Conservation (phyloP, 2,329 filamentous ascomycete species). For the Fusarium cicatricum region DNA sequence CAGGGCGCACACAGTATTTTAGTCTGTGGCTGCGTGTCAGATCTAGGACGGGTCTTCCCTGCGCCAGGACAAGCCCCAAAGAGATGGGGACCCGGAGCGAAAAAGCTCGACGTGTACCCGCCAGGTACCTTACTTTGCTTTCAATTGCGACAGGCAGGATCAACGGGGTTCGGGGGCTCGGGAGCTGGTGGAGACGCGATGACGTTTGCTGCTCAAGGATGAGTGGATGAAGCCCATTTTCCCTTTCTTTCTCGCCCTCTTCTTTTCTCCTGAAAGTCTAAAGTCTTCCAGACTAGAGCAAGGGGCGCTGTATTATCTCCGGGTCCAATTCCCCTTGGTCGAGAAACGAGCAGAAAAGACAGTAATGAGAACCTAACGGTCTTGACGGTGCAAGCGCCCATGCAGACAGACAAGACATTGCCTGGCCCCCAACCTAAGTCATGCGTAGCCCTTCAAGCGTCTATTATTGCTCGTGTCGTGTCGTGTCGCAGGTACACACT, state of each 20-base stretch:
- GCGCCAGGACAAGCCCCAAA: conserved; percentile 29
- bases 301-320: background rate
- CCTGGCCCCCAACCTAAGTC: conserved; percentile 1
- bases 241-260: conserved; percentile 1
- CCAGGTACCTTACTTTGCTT: conserved; percentile 35
- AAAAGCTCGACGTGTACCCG: conserved; percentile 26
- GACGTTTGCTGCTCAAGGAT: conserved; percentile 37
- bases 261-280: conserved; percentile 5
- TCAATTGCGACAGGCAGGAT: too few species aligned
- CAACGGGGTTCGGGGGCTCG: conserved; percentile 43
- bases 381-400: conserved; percentile 9
- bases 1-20: conserved; percentile 34
- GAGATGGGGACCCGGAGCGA: conserved; percentile 20
- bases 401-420: conserved; percentile 8
- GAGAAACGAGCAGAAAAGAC: background rate
- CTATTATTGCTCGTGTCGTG: too few species aligned
- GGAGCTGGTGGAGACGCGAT: conserved; percentile 42
- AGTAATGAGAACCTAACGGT: conserved; percentile 1
- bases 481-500: conserved; percentile 10
- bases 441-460: too few species aligned
- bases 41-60: conserved; percentile 42
- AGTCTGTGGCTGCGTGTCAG: conserved; percentile 43
- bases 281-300: background rate
- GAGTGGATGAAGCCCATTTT: conserved; percentile 6
- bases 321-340: background rate